Conservation (phyloP, 495 filamentous ascomycete species). For the Penicillium tannophilum region DNA sequence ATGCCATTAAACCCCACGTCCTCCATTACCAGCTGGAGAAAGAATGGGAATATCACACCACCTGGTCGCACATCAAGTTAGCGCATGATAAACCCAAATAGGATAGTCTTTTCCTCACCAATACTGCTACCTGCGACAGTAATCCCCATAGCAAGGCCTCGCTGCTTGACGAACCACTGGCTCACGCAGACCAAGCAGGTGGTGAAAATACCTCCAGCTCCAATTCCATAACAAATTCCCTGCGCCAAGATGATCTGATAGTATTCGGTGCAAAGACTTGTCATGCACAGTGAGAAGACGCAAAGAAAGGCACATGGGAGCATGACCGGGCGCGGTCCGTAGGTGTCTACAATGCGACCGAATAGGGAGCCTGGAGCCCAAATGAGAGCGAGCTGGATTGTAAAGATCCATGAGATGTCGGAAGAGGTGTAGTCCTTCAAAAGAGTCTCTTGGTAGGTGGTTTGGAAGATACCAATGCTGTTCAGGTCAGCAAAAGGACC, state of each 20-base stretch:
- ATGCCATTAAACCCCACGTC: background rate
- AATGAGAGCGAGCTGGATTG: background rate
- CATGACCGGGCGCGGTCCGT: background rate
- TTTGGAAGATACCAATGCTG: constrained; percentile 2
- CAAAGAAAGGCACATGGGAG: background rate
- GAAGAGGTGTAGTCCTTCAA: background rate
- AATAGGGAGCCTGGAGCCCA: background rate
- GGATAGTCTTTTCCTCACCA: background rate
- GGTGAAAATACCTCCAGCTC: background rate
- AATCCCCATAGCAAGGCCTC: background rate
- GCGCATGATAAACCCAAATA: background rate
- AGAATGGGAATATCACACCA: background rate
- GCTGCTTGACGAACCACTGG: background rate
- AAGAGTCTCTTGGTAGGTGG: constrained; percentile 2
- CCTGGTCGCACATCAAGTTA: background rate
- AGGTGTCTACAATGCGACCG: constrained; percentile 1
- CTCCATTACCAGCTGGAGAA: background rate
- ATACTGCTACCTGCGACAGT: background rate
- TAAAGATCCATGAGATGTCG: constrained; percentile 1
- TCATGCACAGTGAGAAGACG: constrained; percentile 1
- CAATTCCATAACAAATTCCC: background rate
- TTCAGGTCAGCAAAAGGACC: background rate
- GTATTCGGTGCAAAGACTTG: background rate
- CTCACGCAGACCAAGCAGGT: background rate
- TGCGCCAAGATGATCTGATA: background rate